Conservation (phyloP, 2,329 filamentous ascomycete genomes). For the Fusarium clavum region DNA sequence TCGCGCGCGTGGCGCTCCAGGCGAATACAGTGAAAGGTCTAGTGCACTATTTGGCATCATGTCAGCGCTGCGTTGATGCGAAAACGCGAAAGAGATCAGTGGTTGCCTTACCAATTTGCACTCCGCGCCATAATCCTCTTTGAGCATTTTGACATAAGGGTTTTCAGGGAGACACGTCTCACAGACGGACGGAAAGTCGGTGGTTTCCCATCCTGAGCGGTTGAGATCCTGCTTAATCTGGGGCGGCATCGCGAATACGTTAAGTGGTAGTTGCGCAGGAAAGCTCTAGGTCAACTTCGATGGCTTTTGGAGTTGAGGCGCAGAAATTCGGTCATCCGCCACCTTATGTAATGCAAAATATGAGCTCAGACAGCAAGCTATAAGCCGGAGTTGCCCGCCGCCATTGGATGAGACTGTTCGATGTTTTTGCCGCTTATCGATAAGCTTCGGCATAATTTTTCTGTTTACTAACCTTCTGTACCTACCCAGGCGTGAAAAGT, state of each 20-base stretch:
- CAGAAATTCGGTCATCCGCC: slow-evolving; percentile 45
- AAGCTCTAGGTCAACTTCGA: slow-evolving; percentile 31
- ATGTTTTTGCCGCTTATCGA: slow-evolving; percentile 44
- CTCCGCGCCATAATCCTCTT: slow-evolving; percentile 92
- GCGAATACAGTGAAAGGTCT: slow-evolving; percentile 95
- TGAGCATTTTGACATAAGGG: slow-evolving; percentile 98
- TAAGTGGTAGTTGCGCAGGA: slow-evolving; percentile 38
- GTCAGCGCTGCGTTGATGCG: slow-evolving; percentile 1
- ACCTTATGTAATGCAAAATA: slow-evolving; percentile 43
- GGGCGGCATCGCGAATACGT: slow-evolving; percentile 72
- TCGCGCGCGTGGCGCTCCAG: slow-evolving; percentile 92
- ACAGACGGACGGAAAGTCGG: slow-evolving; percentile 88
- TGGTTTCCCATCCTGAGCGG: slow-evolving; percentile 94
- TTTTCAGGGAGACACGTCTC: slow-evolving; percentile 96
- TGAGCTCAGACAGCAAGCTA: slow-evolving; percentile 16
- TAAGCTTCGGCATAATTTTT: slow-evolving; percentile 23
- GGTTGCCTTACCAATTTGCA: slow-evolving; percentile 70
- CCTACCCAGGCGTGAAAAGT: background rate
- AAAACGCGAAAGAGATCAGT: background rate
- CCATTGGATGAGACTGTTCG: slow-evolving; percentile 11
- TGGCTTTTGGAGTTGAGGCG: slow-evolving; percentile 43
- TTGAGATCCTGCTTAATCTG: slow-evolving; percentile 98
- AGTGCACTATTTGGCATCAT: slow-evolving; percentile 69
- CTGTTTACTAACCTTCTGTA: background rate
- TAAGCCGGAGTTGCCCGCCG: slow-evolving; percentile 34